A percentile compares a stretch with the other conserved stretches of the same genome.
These are phyloP conservation scores for Saccharomyces hybrid DNA, from an alignment of 1,139 yeast species.

Conservation along the genomic window DNA sequence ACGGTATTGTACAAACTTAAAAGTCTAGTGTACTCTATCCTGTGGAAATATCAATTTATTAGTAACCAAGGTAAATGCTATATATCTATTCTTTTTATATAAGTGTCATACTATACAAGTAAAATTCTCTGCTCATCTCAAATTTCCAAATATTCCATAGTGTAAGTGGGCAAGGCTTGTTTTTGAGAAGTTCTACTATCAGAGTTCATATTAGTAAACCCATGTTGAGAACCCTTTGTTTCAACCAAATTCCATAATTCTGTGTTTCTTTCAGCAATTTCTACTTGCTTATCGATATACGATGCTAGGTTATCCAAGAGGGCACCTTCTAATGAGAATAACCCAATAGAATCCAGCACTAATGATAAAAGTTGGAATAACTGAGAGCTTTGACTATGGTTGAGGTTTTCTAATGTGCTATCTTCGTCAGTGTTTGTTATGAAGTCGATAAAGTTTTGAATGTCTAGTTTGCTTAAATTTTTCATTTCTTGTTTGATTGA, in stretches of 20 bases:
- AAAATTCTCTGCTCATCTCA: conserved; percentile 5
- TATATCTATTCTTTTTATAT: background rate
- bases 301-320: conserved; percentile 21
- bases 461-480: conserved; percentile 26
- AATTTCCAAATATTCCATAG: conserved; percentile 27
- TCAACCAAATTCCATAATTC: conserved; percentile 29
- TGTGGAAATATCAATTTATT: background rate
- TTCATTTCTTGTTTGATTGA: conserved; percentile 28
- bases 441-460: conserved; percentile 30
- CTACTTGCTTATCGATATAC: conserved; percentile 26
- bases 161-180: conserved; percentile 22
- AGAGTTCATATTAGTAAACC: conserved; percentile 4
- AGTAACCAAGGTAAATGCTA: background rate
- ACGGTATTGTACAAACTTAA: background rate
- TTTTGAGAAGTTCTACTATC: conserved; percentile 9
- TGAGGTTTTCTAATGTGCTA: conserved; percentile 11
- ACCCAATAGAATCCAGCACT: conserved; percentile 31
- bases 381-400: conserved; percentile 19
- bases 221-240: conserved; percentile 13
- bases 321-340: conserved; percentile 27
- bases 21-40: background rate
- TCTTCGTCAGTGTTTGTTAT: conserved; percentile 20
- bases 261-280: conserved; percentile 27
- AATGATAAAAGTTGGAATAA: conserved; percentile 29
- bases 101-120: background rate